A percentile compares a stretch with the other conserved stretches of the same genome.
Evolutionary conservation across 2,329 filamentous ascomycete genomes (phyloP).

Genomic region (Cercospora sp.): DNA sequence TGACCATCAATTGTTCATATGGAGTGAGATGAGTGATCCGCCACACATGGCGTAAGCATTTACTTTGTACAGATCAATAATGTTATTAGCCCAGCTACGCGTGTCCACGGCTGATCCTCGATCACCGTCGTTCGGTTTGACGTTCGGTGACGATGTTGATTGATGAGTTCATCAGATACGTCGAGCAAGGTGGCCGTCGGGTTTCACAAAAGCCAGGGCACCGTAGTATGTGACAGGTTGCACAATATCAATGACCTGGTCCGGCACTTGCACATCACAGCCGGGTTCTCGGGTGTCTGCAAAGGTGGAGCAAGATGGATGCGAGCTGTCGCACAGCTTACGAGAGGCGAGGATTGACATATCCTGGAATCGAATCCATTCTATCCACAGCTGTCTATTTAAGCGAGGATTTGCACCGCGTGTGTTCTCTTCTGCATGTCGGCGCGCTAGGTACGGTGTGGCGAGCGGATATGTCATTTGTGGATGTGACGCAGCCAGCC

Average conservation of each 20-base stretch:
- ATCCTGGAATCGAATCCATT: background rate
- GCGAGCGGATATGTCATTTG: background rate
- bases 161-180: background rate
- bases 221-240: background rate
- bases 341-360: background rate
- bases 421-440: background rate
- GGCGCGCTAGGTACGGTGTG: background rate
- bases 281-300: background rate
- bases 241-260: background rate
- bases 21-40: background rate
- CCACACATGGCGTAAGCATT: background rate
- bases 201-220: background rate
- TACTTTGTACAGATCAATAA: constrained; percentile 7
- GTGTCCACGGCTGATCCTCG: background rate
- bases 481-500: background rate
- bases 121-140: background rate
- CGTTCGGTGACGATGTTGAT: background rate
- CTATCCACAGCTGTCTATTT: background rate
- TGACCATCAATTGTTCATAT: constrained; percentile 2
- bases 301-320: background rate
- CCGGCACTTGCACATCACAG: background rate
- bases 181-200: background rate
- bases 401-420: background rate
- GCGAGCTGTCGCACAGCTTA: constrained; percentile 11
- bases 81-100: background rate